These are phyloP conservation scores for Sequoiadendron giganteum DNA, from an alignment of 75 land plant species.

Conservation along the genomic window DNA sequence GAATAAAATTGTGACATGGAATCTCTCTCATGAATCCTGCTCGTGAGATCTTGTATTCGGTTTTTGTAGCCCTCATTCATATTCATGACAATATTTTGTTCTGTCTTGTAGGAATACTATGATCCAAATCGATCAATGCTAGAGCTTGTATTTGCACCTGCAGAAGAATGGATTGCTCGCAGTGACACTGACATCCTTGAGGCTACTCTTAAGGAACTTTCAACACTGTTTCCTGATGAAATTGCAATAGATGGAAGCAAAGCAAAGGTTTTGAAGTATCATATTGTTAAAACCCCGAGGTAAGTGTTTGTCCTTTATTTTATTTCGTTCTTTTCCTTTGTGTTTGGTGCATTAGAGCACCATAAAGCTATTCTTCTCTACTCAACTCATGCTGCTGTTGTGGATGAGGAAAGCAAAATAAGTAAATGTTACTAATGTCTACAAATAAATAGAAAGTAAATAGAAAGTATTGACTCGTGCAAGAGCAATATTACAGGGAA, in stretches of 20 bases:
- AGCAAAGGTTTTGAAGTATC: slow-evolving; percentile 95
- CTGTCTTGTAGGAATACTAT: slow-evolving; percentile 73
- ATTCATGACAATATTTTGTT: background rate
- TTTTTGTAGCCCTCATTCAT: background rate
- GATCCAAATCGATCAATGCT: slow-evolving; percentile 94
- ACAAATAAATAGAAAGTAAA: background rate
- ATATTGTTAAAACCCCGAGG: slow-evolving; percentile 97
- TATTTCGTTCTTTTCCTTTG: background rate
- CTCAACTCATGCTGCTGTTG: background rate
- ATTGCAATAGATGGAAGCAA: slow-evolving; percentile 94
- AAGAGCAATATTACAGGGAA: background rate
- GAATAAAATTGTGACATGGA: background rate
- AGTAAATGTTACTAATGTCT: background rate
- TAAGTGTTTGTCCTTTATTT: slow-evolving; percentile 14
- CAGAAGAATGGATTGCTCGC: slow-evolving; percentile 89
- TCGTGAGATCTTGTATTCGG: background rate
- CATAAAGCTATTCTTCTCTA: background rate
- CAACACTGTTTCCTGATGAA: slow-evolving; percentile 94
- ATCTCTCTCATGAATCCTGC: background rate
- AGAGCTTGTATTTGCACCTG: slow-evolving; percentile 99
- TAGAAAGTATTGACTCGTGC: background rate
- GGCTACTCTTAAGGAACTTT: slow-evolving; percentile 92
- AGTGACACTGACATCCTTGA: slow-evolving; percentile 93
- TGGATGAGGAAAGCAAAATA: background rate
- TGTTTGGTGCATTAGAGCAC: background rate